Base-by-base conservation (phyloP, 1,139 yeast species). In the Sporopachydermia cereana region DNA sequence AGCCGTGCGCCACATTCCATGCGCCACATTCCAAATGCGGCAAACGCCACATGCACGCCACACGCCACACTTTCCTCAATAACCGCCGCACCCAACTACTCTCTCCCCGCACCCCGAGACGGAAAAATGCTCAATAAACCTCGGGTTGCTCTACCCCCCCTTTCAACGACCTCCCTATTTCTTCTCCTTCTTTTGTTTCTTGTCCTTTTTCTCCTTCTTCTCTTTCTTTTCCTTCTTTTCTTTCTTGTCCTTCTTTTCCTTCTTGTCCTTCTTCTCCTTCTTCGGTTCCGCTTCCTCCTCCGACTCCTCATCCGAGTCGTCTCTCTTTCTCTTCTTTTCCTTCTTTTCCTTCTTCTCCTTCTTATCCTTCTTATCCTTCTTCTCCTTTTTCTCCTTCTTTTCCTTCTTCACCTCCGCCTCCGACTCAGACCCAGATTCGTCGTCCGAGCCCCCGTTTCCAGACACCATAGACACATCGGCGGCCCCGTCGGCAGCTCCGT, bases 401-500 rank as follows among this genome's bases (percentile, higher is more conserved):
- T 49, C 51, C 9, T 48, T 47, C 41, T 45, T 49, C 5, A 21
- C 20, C n/a, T 23, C 41, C 3, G 20, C 25, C 16, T 41, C 49
- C 12, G 9, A 36, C 7, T 46, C 55, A 3, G 30, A 16, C 20
- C 5, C 44, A 20, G 41, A 31, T 21, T 46, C 53, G 20, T 46
- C 53, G 3, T 46, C 49, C 14, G 45, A 51, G 1, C 53, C 57
- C 43, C 56, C 54, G 16, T 58, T 61, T 31, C 55, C 49, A 9
- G 39, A 34, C 7, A 34, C 62, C 48, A 65, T 63, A 2, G 54
- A 31, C 24, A 36, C 55, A 5, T 57, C 59, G 20, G 53, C 50
- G 29, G 7, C 29, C 48, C 89, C 79, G 63, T 88, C 96, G 43
- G 95, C 96, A 59, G 88, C 97, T 44, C 86, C 95, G 60, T 89